These are phyloP conservation scores for Phaffia tasmanica DNA, from an alignment of 768 basidiomycete genomes.

Conservation along the genomic window DNA sequence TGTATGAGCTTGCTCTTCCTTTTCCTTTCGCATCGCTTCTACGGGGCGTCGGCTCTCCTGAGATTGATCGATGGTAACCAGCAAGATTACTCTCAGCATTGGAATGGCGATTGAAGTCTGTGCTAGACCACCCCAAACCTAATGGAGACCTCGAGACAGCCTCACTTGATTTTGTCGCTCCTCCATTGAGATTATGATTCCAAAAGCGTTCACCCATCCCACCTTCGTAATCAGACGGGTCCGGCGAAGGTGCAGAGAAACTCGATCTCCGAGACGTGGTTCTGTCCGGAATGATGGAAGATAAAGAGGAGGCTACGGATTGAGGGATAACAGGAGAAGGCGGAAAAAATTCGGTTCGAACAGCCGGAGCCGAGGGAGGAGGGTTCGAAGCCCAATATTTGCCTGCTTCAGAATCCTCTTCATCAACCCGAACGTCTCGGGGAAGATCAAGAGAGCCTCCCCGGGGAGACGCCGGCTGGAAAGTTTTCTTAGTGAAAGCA, in stretches of 20 bases:
- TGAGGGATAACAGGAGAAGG: constrained; percentile 22
- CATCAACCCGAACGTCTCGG: no score
- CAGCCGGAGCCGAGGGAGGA: constrained; percentile 30
- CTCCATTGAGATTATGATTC: neutral
- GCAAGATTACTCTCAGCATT: constrained; percentile 1
- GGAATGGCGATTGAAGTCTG: neutral
- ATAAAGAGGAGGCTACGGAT: constrained; percentile 1
- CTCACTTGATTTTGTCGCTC: constrained; percentile 3
- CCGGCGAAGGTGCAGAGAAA: constrained; percentile 1
- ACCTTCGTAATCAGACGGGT: constrained; percentile 2
- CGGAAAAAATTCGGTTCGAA: constrained; percentile 32
- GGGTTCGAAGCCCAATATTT: constrained; percentile 8
- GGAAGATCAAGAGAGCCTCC: no score
- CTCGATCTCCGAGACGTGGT: neutral
- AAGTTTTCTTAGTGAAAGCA: neutral
- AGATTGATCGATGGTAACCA: neutral
- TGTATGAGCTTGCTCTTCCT: neutral
- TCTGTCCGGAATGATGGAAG: neutral
- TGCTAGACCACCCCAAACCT: neutral
- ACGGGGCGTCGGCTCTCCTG: neutral
- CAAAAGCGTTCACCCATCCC: neutral
- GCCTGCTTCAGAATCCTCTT: neutral
- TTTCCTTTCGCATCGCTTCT: constrained; percentile 1
- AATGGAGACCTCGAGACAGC: constrained; percentile 9
- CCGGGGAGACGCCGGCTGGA: neutral